Evolutionary conservation across 2,329 filamentous ascomycete genomes (phyloP), one percentile per base, ranked within the genome.

Genomic region (Corinectria fuckeliana): DNA sequence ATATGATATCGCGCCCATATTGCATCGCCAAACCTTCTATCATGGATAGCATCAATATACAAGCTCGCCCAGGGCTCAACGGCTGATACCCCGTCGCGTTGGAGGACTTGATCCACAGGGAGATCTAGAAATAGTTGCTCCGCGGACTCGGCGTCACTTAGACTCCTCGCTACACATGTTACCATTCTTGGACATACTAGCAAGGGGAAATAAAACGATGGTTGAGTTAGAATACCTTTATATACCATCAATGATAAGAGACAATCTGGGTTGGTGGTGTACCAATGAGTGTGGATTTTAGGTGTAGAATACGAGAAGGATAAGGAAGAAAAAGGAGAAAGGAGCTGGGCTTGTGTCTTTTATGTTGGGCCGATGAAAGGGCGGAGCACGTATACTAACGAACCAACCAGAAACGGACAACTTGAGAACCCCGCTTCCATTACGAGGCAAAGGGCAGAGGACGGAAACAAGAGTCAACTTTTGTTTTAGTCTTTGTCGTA

Each of bases 61-160:
- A 52, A 64, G 16, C 9, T 71, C 5, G 36, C 74, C 34, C 70
- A 71, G 50, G 9, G 47, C 20, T 78, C 34, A 18, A 54, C 18
- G 49, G 45, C 48, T 72, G 77, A 48, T 57, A 78, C 6, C 69
- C 66, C 42, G 70, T 73, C 21, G 28, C 62, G 3, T 23, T 50
- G 18, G 44, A 56, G 50, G 26, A 58, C 28, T 30, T 18, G 4
- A 11, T 52, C 10, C 8, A 53, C 34, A 9, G 56, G n/a, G 41
- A 47, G 36, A 36, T 48, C 56, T n/a, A 48, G 50, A 41, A 48
- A 56, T 10, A 39, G 34, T 28, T 56, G 52, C 54, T 56, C 47
- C 36, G 28, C 21, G 20, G 23, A 6, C 21, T 36, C 4, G 9
- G 26, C 38, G 34, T 34, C 47, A 28, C 30, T 36, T 36, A 41